Evolutionary conservation across 805 yeast genomes (phyloP), one percentile per base, ranked within the genome.

Genomic region (Yarrowia yakushimensis): DNA sequence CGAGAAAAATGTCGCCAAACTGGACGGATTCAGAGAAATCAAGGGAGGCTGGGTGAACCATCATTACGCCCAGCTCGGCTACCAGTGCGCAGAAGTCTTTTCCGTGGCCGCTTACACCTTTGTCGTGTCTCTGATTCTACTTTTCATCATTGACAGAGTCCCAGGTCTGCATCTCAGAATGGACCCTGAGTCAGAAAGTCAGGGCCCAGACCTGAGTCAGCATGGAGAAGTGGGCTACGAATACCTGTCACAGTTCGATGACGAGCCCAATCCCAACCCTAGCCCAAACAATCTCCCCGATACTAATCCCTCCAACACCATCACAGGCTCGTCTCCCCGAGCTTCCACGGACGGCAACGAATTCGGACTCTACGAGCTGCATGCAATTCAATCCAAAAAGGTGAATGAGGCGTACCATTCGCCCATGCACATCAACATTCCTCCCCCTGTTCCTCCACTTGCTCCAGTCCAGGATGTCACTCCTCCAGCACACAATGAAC

Each of bases 161-260:
- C 97, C 97, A 66, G 84, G 85, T 78, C 81, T 92, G 73, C 84
- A 86, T 76, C 78, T 93, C 71, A 84, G 97, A 78, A 82, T 91
- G 69, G 81, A 84, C 67, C 89, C 88, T 70, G 97, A 90, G 65
- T 93, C 88, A 73, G 98, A 93, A 77, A 83, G 85, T 67, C 71
- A 85, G 67, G 99, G 99, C 64, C 86, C 96, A 22, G 99, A 93
- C 76, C 81, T 85, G 65, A 85, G 90, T 18, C 90, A 92, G 79
- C 90, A 91, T 71, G 97, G 97, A 69, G 98, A 92, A 75, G 43
- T 52, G 20, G 34, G 59, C 18, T 52, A 52, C 18, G 59, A 52
- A 33, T 52, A 36, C 27, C 59, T 52, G 22, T 4, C 59, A 2
- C 59, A 52, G 36, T 11, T 17, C 15, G 59, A 17, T 3, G 55